Evolutionary conservation across 2,329 filamentous ascomycete species (phyloP).

Genomic region (Nigrograna mackinnonii): DNA sequence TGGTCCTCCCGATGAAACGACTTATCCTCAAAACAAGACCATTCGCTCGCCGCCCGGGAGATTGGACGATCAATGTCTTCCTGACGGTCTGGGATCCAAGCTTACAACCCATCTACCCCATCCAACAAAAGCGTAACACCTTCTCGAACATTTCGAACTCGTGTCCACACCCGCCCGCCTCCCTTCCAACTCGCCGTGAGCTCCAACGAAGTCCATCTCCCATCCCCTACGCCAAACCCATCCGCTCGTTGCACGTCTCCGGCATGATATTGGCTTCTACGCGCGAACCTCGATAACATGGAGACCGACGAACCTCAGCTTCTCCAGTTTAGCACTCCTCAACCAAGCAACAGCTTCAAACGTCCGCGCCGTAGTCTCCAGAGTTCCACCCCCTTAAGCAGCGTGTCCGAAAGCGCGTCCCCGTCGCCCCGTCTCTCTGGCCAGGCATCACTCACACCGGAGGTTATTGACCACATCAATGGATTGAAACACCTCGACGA

Average conservation of each 20-base stretch:
- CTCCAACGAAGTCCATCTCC: conserved; percentile 11
- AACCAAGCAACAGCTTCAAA: conserved; percentile 39
- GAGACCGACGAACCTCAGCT: conserved; percentile 42
- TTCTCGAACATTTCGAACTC: conserved; percentile 39
- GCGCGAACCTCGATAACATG: conserved; percentile 37
- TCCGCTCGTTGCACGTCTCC: conserved; percentile 20
- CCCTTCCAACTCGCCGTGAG: conserved; percentile 24
- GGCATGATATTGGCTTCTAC: conserved; percentile 38
- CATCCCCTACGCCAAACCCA: background rate
- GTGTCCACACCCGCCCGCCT: conserved; percentile 20
- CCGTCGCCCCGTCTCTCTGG: conserved; percentile 38
- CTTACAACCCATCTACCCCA: conserved; percentile 29
- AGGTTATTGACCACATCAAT: conserved; percentile 44
- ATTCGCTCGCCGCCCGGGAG: conserved; percentile 42
- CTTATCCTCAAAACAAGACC: conserved; percentile 43
- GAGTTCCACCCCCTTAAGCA: conserved; percentile 38
- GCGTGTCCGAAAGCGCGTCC: conserved; percentile 39
- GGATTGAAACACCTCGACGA: conserved; percentile 44
- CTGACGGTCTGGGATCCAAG: conserved; percentile 39
- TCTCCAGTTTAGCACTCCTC: conserved; percentile 38
- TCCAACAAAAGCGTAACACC: conserved; percentile 35
- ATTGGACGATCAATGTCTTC: conserved; percentile 46
- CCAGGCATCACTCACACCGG: conserved; percentile 36
- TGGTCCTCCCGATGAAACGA: conserved; percentile 35
- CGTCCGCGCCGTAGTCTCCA: conserved; percentile 42